Evolutionary conservation across 352 stramenopile genomes (phyloP).

Genomic region (Blastocystis sp.): DNA sequence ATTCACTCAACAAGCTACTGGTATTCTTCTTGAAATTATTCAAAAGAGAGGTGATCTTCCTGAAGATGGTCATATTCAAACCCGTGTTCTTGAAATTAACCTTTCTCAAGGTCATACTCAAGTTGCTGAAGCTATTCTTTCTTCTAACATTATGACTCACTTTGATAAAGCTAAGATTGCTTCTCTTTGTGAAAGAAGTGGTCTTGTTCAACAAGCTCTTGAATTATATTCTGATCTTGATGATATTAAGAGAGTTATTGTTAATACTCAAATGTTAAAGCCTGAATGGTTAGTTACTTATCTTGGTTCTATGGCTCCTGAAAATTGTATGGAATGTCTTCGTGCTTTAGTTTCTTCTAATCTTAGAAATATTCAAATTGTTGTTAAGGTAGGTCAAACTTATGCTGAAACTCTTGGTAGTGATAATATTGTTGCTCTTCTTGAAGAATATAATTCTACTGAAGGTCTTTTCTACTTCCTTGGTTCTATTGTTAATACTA

Average conservation of each 20-base stretch:
- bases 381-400: conserved; percentile 86
- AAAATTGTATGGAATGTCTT: conserved; percentile 87
- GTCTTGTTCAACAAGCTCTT: conserved; percentile 88
- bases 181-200: conserved; percentile 86
- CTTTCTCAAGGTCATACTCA: conserved; percentile 89
- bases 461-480: conserved; percentile 97
- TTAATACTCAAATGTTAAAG: conserved; percentile 70
- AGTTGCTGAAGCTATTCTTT: conserved; percentile 93
- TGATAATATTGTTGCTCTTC: conserved; percentile 82
- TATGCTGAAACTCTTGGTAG: conserved; percentile 77
- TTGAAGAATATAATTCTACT: conserved; percentile 95
- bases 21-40: conserved; percentile 93
- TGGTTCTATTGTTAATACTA: conserved; percentile 87
- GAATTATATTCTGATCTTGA: conserved; percentile 95
- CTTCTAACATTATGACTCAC: conserved; percentile 94
- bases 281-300: conserved; percentile 92
- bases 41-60: conserved; percentile 82
- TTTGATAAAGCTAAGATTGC: conserved; percentile 90
- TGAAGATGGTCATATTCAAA: conserved; percentile 96
- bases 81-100: conserved; percentile 98
- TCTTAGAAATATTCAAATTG: conserved; percentile 92
- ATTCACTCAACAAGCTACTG: conserved; percentile 90
- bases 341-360: conserved; percentile 92
- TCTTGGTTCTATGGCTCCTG: conserved; percentile 86
- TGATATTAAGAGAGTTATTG: conserved; percentile 80